Percentiles rank a stretch among this genome's conserved stretches.
Conservation (phyloP, 2,329 filamentous ascomycete species). For the Aspergillus terreus region DNA sequence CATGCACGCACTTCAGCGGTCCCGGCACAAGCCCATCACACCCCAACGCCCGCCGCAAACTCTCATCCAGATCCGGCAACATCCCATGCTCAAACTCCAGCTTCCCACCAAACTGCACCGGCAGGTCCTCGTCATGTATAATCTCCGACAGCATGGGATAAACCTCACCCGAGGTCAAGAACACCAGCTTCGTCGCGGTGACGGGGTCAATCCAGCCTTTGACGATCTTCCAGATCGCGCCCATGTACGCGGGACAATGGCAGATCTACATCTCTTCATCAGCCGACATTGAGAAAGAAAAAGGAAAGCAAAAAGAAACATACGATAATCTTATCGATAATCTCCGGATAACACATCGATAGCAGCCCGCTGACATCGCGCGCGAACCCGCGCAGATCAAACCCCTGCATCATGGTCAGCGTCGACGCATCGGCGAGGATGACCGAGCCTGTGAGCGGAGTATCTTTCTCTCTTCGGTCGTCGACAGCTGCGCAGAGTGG, state of each 20-base stretch:
- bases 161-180: conserved; percentile 14
- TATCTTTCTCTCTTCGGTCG: conserved; percentile 1
- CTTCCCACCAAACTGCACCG: conserved; percentile 16
- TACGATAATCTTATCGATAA: conserved; percentile 19
- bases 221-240: conserved; percentile 20
- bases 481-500: conserved; percentile 21
- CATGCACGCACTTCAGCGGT: conserved; percentile 18
- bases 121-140: conserved; percentile 19
- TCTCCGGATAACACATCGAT: conserved; percentile 26
- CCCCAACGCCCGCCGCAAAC: conserved; percentile 7
- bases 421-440: conserved; percentile 20
- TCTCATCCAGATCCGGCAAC: conserved; percentile 14
- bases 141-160: conserved; percentile 11
- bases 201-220: conserved; percentile 22
- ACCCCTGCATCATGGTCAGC: conserved; percentile 20
- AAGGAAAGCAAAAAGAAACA: neutral
- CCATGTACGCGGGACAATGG: conserved; percentile 22
- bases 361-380: conserved; percentile 21
- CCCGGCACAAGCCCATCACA: conserved; percentile 4
- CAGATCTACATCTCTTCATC: conserved; percentile 15
- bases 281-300: neutral
- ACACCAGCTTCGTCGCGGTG: conserved; percentile 22
- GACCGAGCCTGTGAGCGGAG: conserved; percentile 13
- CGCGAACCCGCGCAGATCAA: conserved; percentile 18
- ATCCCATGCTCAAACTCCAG: conserved; percentile 19